Evolutionary conservation across 192 early-diverging fungal species (phyloP), one percentile per base, ranked within the genome.

Genomic region (Rhizoclosmatium sp.): DNA sequence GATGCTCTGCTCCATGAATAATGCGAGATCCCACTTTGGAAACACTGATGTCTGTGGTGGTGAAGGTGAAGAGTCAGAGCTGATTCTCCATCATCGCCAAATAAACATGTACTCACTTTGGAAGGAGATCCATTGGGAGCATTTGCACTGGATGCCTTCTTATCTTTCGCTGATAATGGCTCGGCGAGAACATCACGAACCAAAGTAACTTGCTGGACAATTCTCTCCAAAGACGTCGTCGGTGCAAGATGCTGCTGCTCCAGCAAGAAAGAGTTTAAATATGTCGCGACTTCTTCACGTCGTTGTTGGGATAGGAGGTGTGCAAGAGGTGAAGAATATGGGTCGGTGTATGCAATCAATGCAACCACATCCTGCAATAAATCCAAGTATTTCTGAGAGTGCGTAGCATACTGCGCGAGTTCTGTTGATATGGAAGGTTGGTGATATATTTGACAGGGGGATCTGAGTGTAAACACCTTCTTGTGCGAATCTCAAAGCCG

Each of bases 1-100:
- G 14, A 10, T 7, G 9, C 64, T 21, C 21, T 64, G 61, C 61
- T 64, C 61, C 7, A 64, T 7, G 21, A 64, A 64, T 7, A 5
- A 16, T 5, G 61, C 21, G 21, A 64, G 40, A 21, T 64, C 61
- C 61, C 61, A 64, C 40, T 64, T 64, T 41, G 61, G 21, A 64
- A 16, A 39, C 5, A 54, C 51, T 54, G 31, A 31, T 31, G 31
- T 31, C 31, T 31, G 31, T 31, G 31, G 51, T 54, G 5, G 51
- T 16, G 16, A 54, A 7, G 9, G 5, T 54, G 16, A 54, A 54
- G 51, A 54, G 16, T 54, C 5, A 54, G 16, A 54, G 51, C 16
- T 54, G 16, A 54, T 7, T 54, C 51, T 12, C 16, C 0, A 54
- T 12, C 5, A 54, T 12, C 9, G 16, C 16, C 16, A 16, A 54